These are phyloP conservation scores for Oleoguttula mirabilis DNA, from an alignment of 495 filamentous ascomycete genomes.

Conservation along the genomic window DNA sequence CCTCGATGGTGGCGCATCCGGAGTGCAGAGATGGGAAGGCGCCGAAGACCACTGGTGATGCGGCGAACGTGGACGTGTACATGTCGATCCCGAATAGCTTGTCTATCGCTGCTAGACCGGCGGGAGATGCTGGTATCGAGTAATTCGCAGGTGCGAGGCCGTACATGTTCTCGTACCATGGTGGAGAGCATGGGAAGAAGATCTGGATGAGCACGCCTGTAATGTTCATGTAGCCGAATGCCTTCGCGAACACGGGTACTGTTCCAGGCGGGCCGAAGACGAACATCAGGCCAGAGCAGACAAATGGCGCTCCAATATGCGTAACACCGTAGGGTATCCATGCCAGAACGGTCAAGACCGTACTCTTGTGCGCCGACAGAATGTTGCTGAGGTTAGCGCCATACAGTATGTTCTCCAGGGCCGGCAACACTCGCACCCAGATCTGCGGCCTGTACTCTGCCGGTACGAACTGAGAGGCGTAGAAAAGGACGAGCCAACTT, in stretches of 20 bases:
- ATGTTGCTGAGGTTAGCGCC: conserved; percentile 94
- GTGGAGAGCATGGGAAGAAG: conserved; percentile 81
- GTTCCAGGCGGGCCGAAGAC: conserved; percentile 79
- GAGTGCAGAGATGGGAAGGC: conserved; percentile 89
- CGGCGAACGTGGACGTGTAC: conserved; percentile 81
- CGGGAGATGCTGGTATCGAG: conserved; percentile 73
- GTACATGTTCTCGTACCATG: conserved; percentile 86
- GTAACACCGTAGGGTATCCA: conserved; percentile 88
- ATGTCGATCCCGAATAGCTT: conserved; percentile 76
- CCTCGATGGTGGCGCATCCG: conserved; percentile 72
- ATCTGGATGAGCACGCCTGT: conserved; percentile 75
- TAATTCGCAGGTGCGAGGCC: conserved; percentile 85
- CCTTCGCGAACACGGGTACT: conserved; percentile 67
- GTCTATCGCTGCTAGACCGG: conserved; percentile 81
- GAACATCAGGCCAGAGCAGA: conserved; percentile 67
- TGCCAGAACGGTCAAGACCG: conserved; percentile 70
- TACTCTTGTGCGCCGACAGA: conserved; percentile 72
- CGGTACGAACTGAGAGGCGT: conserved; percentile 82
- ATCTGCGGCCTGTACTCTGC: conserved; percentile 76
- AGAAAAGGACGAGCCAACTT: conserved; percentile 79
- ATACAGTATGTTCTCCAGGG: conserved; percentile 94
- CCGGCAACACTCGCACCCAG: conserved; percentile 85
- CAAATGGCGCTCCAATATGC: conserved; percentile 71
- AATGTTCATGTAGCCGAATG: conserved; percentile 87
- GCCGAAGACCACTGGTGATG: conserved; percentile 83